Evolutionary conservation across 2,329 filamentous ascomycete species (phyloP).

Genomic region (Epichloe gansuensis): DNA sequence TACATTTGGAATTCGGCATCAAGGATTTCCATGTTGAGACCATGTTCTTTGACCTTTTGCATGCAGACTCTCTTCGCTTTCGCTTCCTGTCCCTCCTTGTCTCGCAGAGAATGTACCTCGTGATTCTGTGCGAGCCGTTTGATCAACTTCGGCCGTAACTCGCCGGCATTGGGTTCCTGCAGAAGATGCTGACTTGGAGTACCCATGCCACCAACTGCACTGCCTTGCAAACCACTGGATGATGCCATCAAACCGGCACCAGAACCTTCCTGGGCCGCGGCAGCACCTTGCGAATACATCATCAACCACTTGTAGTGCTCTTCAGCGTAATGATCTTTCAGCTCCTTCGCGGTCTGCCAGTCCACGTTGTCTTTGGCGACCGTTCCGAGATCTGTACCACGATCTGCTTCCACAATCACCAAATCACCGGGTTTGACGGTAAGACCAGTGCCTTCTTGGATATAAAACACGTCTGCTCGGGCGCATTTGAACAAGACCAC

Average conservation of each 20-base stretch:
- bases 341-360: slow-evolving; percentile 74
- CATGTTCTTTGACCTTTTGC: slow-evolving; percentile 90
- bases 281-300: slow-evolving; percentile 85
- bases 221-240: slow-evolving; percentile 51
- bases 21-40: slow-evolving; percentile 94
- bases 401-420: slow-evolving; percentile 95
- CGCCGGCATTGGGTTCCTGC: slow-evolving; percentile 57
- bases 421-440: slow-evolving; percentile 84
- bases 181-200: slow-evolving; percentile 60
- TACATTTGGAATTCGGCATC: slow-evolving; percentile 98
- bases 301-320: slow-evolving; percentile 98
- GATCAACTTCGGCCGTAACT: slow-evolving; percentile 92
- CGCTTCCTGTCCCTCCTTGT: slow-evolving; percentile 95
- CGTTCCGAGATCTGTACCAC: slow-evolving; percentile 88
- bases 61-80: slow-evolving; percentile 96
- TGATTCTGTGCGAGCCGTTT: slow-evolving; percentile 87
- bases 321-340: slow-evolving; percentile 84
- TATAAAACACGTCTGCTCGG: slow-evolving; percentile 90
- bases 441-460: slow-evolving; percentile 88
- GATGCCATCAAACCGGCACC: slow-evolving; percentile 52
- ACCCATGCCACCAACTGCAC: slow-evolving; percentile 67
- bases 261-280: slow-evolving; percentile 46
- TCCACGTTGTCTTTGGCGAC: slow-evolving; percentile 82
- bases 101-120: slow-evolving; percentile 76
- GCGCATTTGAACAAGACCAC: slow-evolving; percentile 96